Evolutionary conservation across 2,329 filamentous ascomycete species (phyloP).

Genomic region (Coniella vitis): DNA sequence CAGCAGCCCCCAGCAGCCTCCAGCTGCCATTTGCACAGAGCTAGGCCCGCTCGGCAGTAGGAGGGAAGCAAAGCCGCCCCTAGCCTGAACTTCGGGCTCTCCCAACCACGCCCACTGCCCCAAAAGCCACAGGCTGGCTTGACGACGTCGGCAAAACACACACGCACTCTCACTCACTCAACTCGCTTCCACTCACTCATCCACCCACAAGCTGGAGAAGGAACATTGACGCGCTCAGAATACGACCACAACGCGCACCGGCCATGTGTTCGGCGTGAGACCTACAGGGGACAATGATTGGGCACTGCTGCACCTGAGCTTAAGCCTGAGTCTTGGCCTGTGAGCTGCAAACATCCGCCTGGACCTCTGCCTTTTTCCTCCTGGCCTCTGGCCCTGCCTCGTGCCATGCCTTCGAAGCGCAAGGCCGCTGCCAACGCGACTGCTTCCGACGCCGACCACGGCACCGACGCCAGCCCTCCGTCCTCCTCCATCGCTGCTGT

Average conservation of each 20-base stretch:
- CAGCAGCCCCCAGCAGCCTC: background rate
- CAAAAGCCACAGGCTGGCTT: too few relatives aligned
- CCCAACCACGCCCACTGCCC: background rate
- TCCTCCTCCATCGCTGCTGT: conserved; percentile 4
- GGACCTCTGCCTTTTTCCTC: background rate
- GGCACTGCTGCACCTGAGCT: conserved; percentile 22
- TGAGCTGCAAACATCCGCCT: conserved; percentile 27
- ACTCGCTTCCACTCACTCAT: background rate
- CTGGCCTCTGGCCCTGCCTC: background rate
- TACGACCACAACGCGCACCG: background rate
- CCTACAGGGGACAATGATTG: conserved; percentile 14
- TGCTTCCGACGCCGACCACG: conserved; percentile 19
- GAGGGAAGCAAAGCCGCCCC: too few relatives aligned
- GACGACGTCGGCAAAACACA: background rate
- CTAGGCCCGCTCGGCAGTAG: too few relatives aligned
- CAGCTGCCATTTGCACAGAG: background rate
- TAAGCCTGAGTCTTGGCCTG: conserved; percentile 29
- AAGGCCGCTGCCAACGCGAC: conserved; percentile 20
- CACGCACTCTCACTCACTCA: background rate
- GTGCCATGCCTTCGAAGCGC: conserved; percentile 34
- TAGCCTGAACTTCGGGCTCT: too few relatives aligned
- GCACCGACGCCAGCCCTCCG: conserved; percentile 9
- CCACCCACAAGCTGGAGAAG: too few relatives aligned
- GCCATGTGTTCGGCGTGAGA: background rate
- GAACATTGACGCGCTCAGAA: background rate